Conservation (phyloP, 345 rosid species). For the Hypericum androsaemum region DNA sequence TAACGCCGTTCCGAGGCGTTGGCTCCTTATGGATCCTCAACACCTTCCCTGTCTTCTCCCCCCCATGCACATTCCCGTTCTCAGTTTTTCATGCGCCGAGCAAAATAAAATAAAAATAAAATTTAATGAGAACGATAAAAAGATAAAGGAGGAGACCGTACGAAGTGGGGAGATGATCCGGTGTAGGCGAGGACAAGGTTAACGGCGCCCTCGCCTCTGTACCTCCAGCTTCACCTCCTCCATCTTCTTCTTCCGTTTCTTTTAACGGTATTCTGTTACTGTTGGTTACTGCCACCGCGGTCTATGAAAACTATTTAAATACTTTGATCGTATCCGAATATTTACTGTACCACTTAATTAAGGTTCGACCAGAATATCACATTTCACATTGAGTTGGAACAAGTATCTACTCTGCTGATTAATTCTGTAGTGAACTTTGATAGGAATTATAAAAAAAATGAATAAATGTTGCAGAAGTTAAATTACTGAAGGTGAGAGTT, state of each 20-base stretch:
- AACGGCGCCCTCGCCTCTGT: conserved; percentile 94
- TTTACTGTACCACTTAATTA: no score
- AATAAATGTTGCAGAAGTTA: no score
- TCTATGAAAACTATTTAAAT: no score
- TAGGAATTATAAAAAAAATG: no score
- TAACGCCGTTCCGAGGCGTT: no score
- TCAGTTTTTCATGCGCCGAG: neutral
- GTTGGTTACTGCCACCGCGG: no score
- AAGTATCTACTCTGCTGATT: no score
- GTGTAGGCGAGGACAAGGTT: conserved; percentile 77
- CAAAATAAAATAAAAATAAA: neutral
- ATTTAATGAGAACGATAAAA: conserved; percentile 22
- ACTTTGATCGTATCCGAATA: no score
- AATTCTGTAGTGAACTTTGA: no score
- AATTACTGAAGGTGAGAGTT: no score
- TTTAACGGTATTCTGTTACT: neutral
- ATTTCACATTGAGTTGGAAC: no score
- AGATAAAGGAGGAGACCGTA: conserved; percentile 19
- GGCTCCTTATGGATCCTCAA: conserved; percentile 55
- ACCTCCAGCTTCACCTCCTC: conserved; percentile 38
- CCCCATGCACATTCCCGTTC: neutral
- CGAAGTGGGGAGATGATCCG: conserved; percentile 65
- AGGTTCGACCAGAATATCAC: no score
- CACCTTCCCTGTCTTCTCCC: conserved; percentile 58
- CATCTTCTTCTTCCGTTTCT: neutral